Evolutionary conservation across 805 yeast genomes (phyloP), one percentile per base, ranked within the genome.

Genomic region (Tetrapisispora nanseiensis): DNA sequence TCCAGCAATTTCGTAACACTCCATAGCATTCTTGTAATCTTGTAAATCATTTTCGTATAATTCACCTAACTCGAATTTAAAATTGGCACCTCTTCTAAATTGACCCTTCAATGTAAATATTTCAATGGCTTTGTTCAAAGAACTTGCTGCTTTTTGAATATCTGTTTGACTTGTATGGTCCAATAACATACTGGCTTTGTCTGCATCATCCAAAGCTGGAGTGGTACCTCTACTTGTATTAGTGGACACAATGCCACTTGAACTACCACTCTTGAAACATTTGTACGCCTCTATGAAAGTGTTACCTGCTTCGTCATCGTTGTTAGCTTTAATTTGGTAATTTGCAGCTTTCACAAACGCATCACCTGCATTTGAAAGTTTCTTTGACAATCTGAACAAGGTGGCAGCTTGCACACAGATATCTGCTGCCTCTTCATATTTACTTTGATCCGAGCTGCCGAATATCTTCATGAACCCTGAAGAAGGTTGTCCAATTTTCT

Each of bases 81-180:
- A 89, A 58, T 86, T 86, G 11, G 98, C 98, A 20, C 95, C 96
- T 61, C 97, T 74, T 61, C 98, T 78, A 66, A 92, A 92, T 62
- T 90, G 96, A 11, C 99, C 99, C 52, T 85, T 78, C 48, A 78
- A 72, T 1, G 95, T 86, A 62, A 89, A 90, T 57, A 86, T 72
- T 48, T 77, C 80, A 46, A 90, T 80, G 0, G 97, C 95, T 52
- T 74, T 74, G 44, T 75, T 73, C 48, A 92, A 69, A 5, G 86
- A 78, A 40, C 80, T 73, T 5, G 54, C 54, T 4, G 87, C 95
- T 10, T 45, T 38, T 19, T 35, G 32, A 15, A 30, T 29, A 16
- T 37, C 32, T 5, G 32, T 30, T 21, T 37, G 32, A 3, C 15
- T 20, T 19, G 10, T n/a, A 15, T 16, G 9, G 7, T 33, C 38